A percentile compares a stretch with the other conserved stretches of the same genome.
These are phyloP conservation scores for Oldenlandia corymbosa DNA, from an alignment of 257 asterid species.

Conservation along the genomic window DNA sequence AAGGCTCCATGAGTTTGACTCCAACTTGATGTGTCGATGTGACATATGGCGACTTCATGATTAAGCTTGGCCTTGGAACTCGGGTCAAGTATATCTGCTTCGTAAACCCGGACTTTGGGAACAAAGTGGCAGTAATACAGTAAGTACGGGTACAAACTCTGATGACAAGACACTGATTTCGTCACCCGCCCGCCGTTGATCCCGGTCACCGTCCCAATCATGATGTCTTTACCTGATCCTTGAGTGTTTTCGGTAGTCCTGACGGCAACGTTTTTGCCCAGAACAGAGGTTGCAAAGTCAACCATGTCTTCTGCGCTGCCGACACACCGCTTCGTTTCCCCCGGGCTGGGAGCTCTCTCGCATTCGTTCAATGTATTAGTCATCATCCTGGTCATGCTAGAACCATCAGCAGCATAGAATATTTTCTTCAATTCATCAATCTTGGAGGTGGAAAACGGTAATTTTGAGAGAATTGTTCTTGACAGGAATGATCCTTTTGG, in stretches of 20 bases:
- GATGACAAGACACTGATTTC: slow-evolving; percentile 79
- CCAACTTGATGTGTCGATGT: slow-evolving; percentile 74
- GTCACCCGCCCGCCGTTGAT: slow-evolving; percentile 68
- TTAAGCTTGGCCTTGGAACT: slow-evolving; percentile 44
- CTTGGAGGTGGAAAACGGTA: slow-evolving; percentile 75
- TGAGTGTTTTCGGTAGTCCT: slow-evolving; percentile 44
- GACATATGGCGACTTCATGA: slow-evolving; percentile 83
- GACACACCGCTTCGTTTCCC: slow-evolving; percentile 78
- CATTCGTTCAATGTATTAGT: slow-evolving; percentile 48
- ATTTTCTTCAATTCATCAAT: slow-evolving; percentile 38
- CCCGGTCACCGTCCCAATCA: slow-evolving; percentile 53
- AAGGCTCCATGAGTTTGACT: slow-evolving; percentile 81
- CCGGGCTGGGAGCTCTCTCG: slow-evolving; percentile 67
- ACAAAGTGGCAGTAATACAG: slow-evolving; percentile 89
- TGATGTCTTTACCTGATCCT: slow-evolving; percentile 41
- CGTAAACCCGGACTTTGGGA: slow-evolving; percentile 83
- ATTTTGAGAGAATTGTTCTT: slow-evolving; percentile 52
- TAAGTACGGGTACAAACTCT: slow-evolving; percentile 65
- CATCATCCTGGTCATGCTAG: slow-evolving; percentile 42
- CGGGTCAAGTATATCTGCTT: slow-evolving; percentile 68
- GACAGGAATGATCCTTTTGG: slow-evolving; percentile 83
- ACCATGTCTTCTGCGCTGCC: slow-evolving; percentile 82
- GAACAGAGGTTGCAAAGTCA: slow-evolving; percentile 71
- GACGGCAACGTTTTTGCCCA: slow-evolving; percentile 61
- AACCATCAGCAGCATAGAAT: slow-evolving; percentile 55